Conservation (phyloP, 345 rosid genomes). For the Aethionema arabicum region DNA sequence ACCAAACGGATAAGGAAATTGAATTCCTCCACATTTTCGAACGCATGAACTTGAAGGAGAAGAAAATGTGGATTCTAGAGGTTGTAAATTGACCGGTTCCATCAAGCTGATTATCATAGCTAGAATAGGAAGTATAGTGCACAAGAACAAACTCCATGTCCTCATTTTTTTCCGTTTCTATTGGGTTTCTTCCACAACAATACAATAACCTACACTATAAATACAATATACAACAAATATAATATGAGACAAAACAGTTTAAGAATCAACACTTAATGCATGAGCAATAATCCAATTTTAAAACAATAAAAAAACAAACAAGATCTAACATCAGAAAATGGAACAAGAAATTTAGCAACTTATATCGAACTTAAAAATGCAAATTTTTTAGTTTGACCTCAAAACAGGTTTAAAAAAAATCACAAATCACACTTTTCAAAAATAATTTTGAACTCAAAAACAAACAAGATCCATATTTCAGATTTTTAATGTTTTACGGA, state of each 20-base stretch:
- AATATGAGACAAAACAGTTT: constrained; percentile 8
- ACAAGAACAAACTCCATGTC: neutral
- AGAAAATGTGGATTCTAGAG: neutral
- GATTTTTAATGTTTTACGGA: too few relatives aligned
- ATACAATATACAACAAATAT: constrained; percentile 15
- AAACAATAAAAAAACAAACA: constrained; percentile 8
- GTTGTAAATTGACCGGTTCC: constrained; percentile 15
- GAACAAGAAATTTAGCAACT: constrained; percentile 14
- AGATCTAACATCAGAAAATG: constrained; percentile 26
- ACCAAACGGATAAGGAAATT: constrained; percentile 51
- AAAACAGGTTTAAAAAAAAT: too few relatives aligned
- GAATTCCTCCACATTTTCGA: constrained; percentile 39
- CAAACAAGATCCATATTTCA: too few relatives aligned
- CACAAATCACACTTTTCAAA: too few relatives aligned
- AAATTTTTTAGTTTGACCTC: too few relatives aligned
- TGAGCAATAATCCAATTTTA: constrained; percentile 28
- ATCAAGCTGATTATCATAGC: constrained; percentile 14
- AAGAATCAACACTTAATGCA: constrained; percentile 18
- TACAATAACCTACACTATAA: constrained; percentile 60
- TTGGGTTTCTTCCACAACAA: constrained; percentile 35
- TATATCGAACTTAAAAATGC: constrained; percentile 19
- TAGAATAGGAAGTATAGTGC: neutral
- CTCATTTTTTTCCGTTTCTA: too few relatives aligned
- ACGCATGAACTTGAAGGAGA: constrained; percentile 15
- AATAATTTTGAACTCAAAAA: too few relatives aligned